Conservation (phyloP, 352 stramenopile species). For the Phytophthora capsici region DNA sequence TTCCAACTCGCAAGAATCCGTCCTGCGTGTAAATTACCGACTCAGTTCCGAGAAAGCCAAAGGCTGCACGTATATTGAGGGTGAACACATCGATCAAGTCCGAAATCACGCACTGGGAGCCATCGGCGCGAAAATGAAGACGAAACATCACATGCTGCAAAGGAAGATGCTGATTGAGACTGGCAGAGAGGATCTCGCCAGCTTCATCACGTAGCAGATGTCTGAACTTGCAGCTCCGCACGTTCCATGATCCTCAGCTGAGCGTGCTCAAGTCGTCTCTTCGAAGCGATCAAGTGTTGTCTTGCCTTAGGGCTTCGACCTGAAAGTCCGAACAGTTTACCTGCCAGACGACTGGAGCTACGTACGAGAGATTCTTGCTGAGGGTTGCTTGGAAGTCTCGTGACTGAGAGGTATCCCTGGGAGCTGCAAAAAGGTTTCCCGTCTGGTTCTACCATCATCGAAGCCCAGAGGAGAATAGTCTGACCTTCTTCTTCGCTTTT, state of each 20-base stretch:
- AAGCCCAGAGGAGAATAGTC: constrained; percentile 15
- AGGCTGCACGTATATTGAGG: constrained; percentile 34
- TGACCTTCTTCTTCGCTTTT: constrained; percentile 1
- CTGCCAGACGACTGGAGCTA: constrained; percentile 13
- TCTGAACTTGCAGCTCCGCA: not conserved
- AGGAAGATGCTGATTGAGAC: constrained; percentile 35
- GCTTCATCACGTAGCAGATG: constrained; percentile 27
- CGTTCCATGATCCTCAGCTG: constrained; percentile 15
- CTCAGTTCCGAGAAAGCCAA: constrained; percentile 27
- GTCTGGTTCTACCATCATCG: constrained; percentile 7
- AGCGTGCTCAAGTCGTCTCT: constrained; percentile 8
- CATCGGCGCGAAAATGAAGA: constrained; percentile 37
- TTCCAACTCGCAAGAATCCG: constrained; percentile 20
- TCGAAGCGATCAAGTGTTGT: constrained; percentile 3
- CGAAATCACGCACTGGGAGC: constrained; percentile 32
- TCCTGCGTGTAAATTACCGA: constrained; percentile 30
- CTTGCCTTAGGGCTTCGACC: not conserved
- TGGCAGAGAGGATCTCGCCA: constrained; percentile 26
- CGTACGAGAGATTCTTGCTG: constrained; percentile 6
- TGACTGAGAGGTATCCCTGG: constrained; percentile 13
- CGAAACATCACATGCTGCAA: constrained; percentile 31
- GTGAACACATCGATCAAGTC: constrained; percentile 39
- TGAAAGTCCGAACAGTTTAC: constrained; percentile 1
- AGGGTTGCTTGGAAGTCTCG: not conserved
- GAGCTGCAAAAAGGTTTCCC: constrained; percentile 8